These are phyloP conservation scores for Sporothrix variecibatus DNA, from an alignment of 2,329 filamentous ascomycete genomes.

Conservation along the genomic window DNA sequence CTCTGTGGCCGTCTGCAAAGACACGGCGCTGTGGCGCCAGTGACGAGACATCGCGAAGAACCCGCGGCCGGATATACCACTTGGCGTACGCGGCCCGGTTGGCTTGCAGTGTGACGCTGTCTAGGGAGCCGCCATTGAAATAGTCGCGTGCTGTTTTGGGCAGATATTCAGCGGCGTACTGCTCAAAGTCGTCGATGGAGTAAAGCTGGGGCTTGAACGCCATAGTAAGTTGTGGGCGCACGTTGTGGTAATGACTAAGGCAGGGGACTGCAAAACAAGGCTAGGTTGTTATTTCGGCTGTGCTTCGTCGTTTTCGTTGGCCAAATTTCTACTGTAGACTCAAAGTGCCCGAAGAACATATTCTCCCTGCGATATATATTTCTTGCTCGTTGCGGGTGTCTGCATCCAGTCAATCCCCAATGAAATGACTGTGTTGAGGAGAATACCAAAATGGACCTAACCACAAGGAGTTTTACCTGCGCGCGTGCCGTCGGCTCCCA, in stretches of 20 bases:
- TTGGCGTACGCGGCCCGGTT: background rate
- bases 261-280: background rate
- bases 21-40: background rate
- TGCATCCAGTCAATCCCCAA: background rate
- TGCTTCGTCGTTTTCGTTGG: no score
- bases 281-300: background rate
- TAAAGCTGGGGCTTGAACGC: background rate
- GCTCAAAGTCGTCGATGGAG: slow-evolving; percentile 17
- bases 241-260: background rate
- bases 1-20: background rate
- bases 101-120: slow-evolving; percentile 2
- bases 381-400: background rate
- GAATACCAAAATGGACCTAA: background rate
- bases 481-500: background rate
- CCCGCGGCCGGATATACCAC: slow-evolving; percentile 10
- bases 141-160: slow-evolving; percentile 5
- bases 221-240: background rate
- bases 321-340: no score
- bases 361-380: background rate
- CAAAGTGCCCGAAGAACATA: no score
- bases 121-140: background rate
- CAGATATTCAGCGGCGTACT: background rate
- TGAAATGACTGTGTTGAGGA: no score
- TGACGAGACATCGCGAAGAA: background rate
- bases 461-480: no score